Base-by-base conservation (phyloP, 495 filamentous ascomycete genomes). In the Penicillium tannophilum region DNA sequence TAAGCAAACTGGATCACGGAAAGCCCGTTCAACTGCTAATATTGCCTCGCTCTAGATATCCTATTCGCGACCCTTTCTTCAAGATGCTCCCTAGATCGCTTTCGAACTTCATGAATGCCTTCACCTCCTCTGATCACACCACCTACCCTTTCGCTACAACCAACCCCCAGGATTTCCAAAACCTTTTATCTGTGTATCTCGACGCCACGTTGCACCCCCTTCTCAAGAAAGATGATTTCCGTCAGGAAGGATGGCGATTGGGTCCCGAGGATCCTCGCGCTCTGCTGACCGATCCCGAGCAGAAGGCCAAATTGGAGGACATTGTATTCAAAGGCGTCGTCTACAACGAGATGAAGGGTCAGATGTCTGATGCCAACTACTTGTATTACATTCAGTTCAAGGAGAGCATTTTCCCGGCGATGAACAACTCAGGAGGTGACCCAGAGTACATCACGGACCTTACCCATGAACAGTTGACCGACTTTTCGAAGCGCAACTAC, bases 301-400 rank as follows among this genome's bases (percentile, higher is more conserved):
- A 58, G 19, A 64, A 68, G 41, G 62, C 69, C 4, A 61, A 70
- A 30, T 56, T 71, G 28, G 74, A 76, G 20, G 76, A 79, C 36
- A 83, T 98, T 19, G 88, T 97, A 14, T 98, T 98, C 80, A 98
- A 98, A 71, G 94, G 94, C 23, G 94, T 98, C 11, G 94, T 98
- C 23, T 98, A 98, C 74, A 98, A 98, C 67, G 94, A 98, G 76
- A 98, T 98, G 94, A 98, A 98, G 74, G 94, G 94, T 0, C 92
- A 97, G 68, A 96, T 98, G 85, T 98, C 94, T 8, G 94, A 98
- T 72, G 90, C 94, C 14, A 91, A 91, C 65, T 98, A 98, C 71
- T 81, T 98, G 3, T 98, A 88, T 76, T 97, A 96, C 63, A 94
- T 97, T 59, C 80, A 86, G 52, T 98, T 95, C 68, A 91, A 94